phyloP scores from a whole-genome alignment of 805 yeast species.

The Candida pini region DNA sequence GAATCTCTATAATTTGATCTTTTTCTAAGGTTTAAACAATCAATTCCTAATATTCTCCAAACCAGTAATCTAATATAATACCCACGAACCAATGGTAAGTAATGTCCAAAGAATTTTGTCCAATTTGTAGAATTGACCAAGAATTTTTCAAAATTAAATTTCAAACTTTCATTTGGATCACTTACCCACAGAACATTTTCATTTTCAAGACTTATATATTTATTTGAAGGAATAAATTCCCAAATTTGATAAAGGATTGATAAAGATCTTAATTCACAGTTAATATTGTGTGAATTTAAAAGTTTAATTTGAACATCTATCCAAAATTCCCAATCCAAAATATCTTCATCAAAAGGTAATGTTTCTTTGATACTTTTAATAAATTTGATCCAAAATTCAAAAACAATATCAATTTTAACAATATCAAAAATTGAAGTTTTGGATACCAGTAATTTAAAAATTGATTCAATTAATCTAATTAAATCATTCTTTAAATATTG shows the following conservation, averaged over 20 bases:
- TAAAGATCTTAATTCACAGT: constrained; percentile 55
- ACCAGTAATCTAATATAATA: constrained; percentile 61
- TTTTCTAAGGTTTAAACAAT: constrained; percentile 7
- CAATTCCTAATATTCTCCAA: constrained; percentile 50
- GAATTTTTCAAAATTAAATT: constrained; percentile 49
- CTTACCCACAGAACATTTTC: constrained; percentile 33
- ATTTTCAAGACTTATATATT: constrained; percentile 1
- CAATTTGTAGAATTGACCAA: constrained; percentile 46
- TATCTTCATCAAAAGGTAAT: constrained; percentile 9
- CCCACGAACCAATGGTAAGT: constrained; percentile 72
- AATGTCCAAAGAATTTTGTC: constrained; percentile 61
- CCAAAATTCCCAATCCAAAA: constrained; percentile 77
- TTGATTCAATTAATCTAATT: constrained; percentile 18
- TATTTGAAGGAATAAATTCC: constrained; percentile 52
- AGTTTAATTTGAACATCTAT: constrained; percentile 49
- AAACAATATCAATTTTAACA: constrained; percentile 17
- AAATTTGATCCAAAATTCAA: constrained; percentile 21
- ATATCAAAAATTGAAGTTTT: constrained; percentile 21
- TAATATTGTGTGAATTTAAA: constrained; percentile 58
- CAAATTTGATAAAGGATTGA: constrained; percentile 69
- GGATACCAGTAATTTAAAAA: constrained; percentile 18
- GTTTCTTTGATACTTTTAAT: constrained; percentile 16
- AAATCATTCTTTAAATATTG: constrained; percentile 15
- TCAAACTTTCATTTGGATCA: constrained; percentile 34
- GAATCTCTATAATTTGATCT: constrained; percentile 14